Base-by-base conservation (phyloP, 2,329 filamentous ascomycete genomes). In the Hypoxylon sp. region DNA sequence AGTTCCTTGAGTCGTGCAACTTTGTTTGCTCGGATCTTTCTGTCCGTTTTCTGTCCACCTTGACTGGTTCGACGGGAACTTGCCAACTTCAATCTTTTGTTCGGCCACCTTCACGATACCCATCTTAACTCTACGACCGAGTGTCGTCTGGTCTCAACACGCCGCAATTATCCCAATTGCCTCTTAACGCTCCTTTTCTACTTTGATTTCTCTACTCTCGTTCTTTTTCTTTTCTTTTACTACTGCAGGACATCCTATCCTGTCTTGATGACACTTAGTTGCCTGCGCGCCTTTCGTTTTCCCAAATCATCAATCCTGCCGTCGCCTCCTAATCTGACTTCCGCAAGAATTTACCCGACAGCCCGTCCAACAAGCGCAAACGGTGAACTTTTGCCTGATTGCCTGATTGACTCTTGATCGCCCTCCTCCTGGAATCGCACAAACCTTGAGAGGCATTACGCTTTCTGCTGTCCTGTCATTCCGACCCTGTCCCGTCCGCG, bases 401-500 rank as follows among this genome's bases (percentile, higher is more conserved):
- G 75, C 76, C 68, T 77, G 78, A 78, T 79, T 75, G 75, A 73
- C 77, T 74, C 76, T 73, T 79, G 77, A 80, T 79, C 78, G 71
- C 61, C 75, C 60, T 57, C 65, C 72, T 65, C 63, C 73, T 74
- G 75, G 77, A 75, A 71, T 66, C 63, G 62, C 63, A 69, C 58
- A 68, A 60, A 60, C 49, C 70, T 60, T 67, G 62, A 64, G 57
- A 65, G 57, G 56, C 70, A 69, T 67, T 73, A 75, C 67, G 70
- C 68, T 63, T 46, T 67, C 67, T 69, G 69, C 21, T 64, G 67
- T 62, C 55, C 56, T 73, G 66, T 59, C 67, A 61, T 63, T 67
- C 53, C 74, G 76, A 77, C 62, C 53, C 57, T 74, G 73, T 72
- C 62, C 57, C 67, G 66, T 67, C 67, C 66, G 57, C 72, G 65